Evolutionary conservation across 169 alveolate species (phyloP).

Genomic region (Plasmodium yoelii): DNA sequence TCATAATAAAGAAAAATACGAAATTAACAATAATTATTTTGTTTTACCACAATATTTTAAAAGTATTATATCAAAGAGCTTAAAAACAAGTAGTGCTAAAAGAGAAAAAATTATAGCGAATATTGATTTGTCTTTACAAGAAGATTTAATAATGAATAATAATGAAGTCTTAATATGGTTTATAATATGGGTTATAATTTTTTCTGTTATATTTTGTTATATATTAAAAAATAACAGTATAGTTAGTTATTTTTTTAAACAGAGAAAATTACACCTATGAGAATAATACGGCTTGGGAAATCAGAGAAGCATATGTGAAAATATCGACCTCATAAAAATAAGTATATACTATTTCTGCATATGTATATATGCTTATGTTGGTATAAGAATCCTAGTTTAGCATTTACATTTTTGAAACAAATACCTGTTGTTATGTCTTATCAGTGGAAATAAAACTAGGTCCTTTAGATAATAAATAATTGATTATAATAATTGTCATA

Average conservation of each 20-base stretch:
- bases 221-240: slow-evolving; percentile 39
- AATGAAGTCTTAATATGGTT: slow-evolving; percentile 65
- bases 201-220: slow-evolving; percentile 37
- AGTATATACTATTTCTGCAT: too few relatives aligned
- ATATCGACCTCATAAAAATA: too few relatives aligned
- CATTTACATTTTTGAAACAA: too few relatives aligned
- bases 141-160: slow-evolving; percentile 69
- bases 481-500: too few relatives aligned
- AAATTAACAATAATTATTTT: slow-evolving; percentile 38
- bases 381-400: too few relatives aligned
- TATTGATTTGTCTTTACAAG: slow-evolving; percentile 68
- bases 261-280: slow-evolving; percentile 22
- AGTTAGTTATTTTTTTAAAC: slow-evolving; percentile 12
- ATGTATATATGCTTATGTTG: too few relatives aligned
- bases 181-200: slow-evolving; percentile 50
- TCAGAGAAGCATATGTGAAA: too few relatives aligned
- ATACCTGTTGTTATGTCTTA: too few relatives aligned
- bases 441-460: too few relatives aligned
- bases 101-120: slow-evolving; percentile 73
- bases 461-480: too few relatives aligned
- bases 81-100: slow-evolving; percentile 66
- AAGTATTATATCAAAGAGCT: slow-evolving; percentile 47
- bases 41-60: slow-evolving; percentile 73
- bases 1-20: slow-evolving; percentile 60
- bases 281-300: neutral